phyloP scores from a whole-genome alignment of 305 asterid genomes.

The Solanum hybrid region DNA sequence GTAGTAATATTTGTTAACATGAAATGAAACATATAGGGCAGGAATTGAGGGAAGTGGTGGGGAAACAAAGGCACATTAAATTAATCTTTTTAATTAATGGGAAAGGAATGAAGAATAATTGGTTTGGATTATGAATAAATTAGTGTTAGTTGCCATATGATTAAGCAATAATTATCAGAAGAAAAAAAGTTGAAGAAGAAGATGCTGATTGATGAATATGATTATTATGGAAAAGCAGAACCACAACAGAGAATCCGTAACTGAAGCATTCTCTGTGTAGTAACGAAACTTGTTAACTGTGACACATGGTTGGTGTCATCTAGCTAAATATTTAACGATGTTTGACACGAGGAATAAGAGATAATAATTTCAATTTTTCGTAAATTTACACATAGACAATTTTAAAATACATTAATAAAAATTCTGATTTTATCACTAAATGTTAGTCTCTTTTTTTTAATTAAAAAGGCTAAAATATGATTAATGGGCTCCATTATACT shows the following conservation, averaged over 20 bases:
- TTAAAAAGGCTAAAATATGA: too few relatives aligned
- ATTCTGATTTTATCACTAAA: too few relatives aligned
- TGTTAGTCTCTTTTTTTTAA: too few relatives aligned
- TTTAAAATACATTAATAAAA: too few relatives aligned
- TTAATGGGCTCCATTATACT: too few relatives aligned
- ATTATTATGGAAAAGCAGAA: not conserved
- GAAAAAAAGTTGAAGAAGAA: not conserved
- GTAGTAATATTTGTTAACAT: slow-evolving; percentile 4
- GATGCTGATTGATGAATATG: not conserved
- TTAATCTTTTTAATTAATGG: not conserved
- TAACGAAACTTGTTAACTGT: slow-evolving; percentile 17
- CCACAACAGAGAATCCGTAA: slow-evolving; percentile 12
- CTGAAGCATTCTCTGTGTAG: not conserved
- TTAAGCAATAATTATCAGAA: not conserved
- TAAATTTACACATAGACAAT: too few relatives aligned
- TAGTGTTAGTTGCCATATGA: not conserved
- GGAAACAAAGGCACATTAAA: not conserved
- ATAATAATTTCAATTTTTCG: too few relatives aligned
- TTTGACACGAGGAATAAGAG: too few relatives aligned
- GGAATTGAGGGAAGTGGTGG: not conserved
- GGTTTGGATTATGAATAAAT: not conserved
- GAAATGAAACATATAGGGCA: slow-evolving; percentile 2
- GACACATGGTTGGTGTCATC: slow-evolving; percentile 29
- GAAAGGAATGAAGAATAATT: not conserved
- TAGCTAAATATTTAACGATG: too few relatives aligned